Percentiles rank a stretch among this genome's conserved stretches.
Conservation (phyloP, 345 rosid genomes). For the Litchi chinensis region DNA sequence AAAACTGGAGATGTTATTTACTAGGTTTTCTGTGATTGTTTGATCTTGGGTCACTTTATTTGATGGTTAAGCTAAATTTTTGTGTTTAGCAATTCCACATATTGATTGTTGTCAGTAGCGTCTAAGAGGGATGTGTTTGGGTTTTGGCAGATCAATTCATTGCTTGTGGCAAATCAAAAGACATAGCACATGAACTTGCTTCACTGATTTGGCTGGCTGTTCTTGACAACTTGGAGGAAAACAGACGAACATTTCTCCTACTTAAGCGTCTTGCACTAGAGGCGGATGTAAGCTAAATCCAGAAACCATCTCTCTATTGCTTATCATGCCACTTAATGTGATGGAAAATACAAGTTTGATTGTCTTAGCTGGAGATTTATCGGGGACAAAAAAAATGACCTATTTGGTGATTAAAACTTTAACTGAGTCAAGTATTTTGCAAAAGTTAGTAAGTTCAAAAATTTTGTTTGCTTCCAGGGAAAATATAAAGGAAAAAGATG, state of each 20-base stretch:
- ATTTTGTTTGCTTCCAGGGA: background rate
- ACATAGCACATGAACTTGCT: constrained; percentile 68
- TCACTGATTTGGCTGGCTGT: constrained; percentile 87
- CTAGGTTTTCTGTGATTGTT: background rate
- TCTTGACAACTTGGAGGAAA: constrained; percentile 83
- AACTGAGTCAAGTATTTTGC: background rate
- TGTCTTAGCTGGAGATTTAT: background rate
- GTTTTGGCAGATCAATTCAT: constrained; percentile 76
- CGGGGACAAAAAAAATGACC: background rate
- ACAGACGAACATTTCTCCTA: constrained; percentile 61
- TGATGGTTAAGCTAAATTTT: background rate
- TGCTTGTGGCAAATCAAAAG: constrained; percentile 75
- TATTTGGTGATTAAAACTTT: background rate
- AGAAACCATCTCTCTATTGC: background rate
- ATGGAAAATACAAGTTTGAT: background rate
- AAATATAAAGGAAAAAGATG: background rate
- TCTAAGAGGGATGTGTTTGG: background rate
- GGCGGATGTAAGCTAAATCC: constrained; percentile 57
- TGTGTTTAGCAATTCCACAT: background rate
- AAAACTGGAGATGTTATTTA: background rate
- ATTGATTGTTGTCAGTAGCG: background rate
- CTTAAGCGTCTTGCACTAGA: constrained; percentile 80
- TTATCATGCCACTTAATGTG: background rate
- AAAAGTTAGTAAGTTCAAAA: background rate
- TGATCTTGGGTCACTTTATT: background rate